Evolutionary conservation across 306 rosid species (phyloP).

Genomic region (Lathyrus sativus): DNA sequence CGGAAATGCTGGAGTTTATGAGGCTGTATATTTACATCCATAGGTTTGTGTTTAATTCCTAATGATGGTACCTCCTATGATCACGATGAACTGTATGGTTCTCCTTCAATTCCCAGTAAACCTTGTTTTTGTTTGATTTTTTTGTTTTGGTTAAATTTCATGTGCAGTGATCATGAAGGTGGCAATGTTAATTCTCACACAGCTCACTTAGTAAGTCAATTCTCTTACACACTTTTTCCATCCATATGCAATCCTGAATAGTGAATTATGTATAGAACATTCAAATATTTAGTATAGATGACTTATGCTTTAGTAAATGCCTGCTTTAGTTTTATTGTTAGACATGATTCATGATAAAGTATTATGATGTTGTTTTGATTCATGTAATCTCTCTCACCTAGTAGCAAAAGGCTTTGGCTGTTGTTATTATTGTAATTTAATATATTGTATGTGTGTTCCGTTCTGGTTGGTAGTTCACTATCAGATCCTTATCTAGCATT

Average conservation of each 20-base stretch:
- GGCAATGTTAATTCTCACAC: conserved; percentile 99
- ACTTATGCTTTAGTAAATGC: conserved; percentile 12
- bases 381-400: neutral
- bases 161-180: conserved; percentile 97
- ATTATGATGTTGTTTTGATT: neutral
- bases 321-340: neutral
- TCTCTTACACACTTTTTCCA: conserved; percentile 22
- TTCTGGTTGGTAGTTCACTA: conserved; percentile 91
- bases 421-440: conserved; percentile 11
- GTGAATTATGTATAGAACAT: conserved; percentile 4
- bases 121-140: conserved; percentile 20
- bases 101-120: conserved; percentile 2
- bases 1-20: conserved; percentile 86
- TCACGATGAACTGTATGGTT: conserved; percentile 26
- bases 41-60: conserved; percentile 60
- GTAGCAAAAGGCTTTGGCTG: neutral
- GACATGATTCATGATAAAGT: neutral
- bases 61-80: neutral
- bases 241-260: conserved; percentile 29
- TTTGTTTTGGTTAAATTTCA: conserved; percentile 29
- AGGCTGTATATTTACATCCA: conserved; percentile 96
- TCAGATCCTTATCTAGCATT: conserved; percentile 97
- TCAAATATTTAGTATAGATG: conserved; percentile 19
- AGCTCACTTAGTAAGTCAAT: conserved; percentile 78
- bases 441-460: conserved; percentile 35